Evolutionary conservation across 2,329 filamentous ascomycete species (phyloP).

Genomic region (Aspergillus sp.): DNA sequence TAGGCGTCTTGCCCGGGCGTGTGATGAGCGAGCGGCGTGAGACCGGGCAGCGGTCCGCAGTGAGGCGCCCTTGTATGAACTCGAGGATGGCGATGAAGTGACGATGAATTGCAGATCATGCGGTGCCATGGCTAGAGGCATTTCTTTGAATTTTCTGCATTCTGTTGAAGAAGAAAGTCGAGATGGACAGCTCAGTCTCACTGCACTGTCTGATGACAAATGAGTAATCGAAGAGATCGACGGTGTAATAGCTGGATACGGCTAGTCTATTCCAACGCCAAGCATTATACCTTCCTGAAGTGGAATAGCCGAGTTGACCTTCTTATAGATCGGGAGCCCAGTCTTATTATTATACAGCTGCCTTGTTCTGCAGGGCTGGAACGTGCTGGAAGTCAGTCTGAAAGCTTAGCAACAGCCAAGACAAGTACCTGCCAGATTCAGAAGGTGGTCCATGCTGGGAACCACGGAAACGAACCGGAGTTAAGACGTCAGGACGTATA

Average conservation of each 20-base stretch:
- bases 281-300: slow-evolving; percentile 6
- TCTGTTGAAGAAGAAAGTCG: neutral
- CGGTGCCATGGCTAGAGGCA: neutral
- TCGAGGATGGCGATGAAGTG: neutral
- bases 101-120: slow-evolving; percentile 4
- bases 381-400: neutral
- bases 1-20: slow-evolving; percentile 17
- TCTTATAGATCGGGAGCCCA: neutral
- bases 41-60: slow-evolving; percentile 15
- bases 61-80: neutral
- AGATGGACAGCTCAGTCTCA: neutral
- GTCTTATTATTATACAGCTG: neutral
- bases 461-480: no score
- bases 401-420: neutral
- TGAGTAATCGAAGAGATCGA: no score
- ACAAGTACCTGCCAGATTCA: neutral
- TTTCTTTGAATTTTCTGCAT: neutral
- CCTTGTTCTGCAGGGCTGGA: no score
- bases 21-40: slow-evolving; percentile 21
- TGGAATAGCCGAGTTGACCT: neutral
- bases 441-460: neutral
- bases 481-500: neutral
- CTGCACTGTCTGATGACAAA: neutral
- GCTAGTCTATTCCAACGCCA: neutral
- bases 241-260: neutral